Evolutionary conservation across 1,139 yeast genomes (phyloP).

Genomic region (Suhomyces guaymorum): DNA sequence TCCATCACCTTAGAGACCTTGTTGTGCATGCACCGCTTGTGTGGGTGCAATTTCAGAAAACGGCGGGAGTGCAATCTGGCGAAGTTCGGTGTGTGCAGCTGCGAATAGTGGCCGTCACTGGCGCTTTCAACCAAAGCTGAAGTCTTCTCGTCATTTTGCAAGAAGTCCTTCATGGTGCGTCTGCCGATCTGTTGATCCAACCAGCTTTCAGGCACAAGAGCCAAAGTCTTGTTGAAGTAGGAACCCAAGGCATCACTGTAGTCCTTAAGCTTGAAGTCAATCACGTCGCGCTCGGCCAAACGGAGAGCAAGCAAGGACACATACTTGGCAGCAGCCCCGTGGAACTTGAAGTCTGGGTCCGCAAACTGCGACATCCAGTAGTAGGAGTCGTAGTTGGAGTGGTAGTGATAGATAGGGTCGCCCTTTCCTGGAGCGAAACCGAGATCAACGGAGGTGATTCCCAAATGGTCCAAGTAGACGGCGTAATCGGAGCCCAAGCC

Average conservation of each 20-base stretch:
- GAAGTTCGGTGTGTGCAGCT: too few species aligned
- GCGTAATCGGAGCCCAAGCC: conserved; percentile 53
- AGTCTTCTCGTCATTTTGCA: conserved; percentile 23
- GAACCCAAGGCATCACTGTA: conserved; percentile 36
- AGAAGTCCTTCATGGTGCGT: conserved; percentile 21
- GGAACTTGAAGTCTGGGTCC: conserved; percentile 56
- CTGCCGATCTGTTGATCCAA: conserved; percentile 14
- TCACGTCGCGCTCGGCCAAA: conserved; percentile 56
- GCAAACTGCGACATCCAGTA: conserved; percentile 56
- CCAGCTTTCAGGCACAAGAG: conserved; percentile 33
- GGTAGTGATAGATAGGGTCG: conserved; percentile 54
- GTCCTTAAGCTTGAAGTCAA: conserved; percentile 37
- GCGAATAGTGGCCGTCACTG: conserved; percentile 18
- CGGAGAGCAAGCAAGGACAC: conserved; percentile 55
- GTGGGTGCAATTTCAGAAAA: conserved; percentile 26
- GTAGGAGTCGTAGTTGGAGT: conserved; percentile 61
- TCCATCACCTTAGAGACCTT: conserved; percentile 15
- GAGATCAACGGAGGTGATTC: conserved; percentile 44
- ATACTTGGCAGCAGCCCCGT: conserved; percentile 58
- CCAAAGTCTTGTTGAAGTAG: conserved; percentile 32
- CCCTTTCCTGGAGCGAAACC: conserved; percentile 35
- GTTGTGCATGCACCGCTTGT: conserved; percentile 21
- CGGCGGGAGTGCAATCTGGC: too few species aligned
- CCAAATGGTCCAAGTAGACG: conserved; percentile 49
- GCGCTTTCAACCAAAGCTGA: conserved; percentile 22